phyloP scores from a whole-genome alignment of 192 early-diverging fungal genomes.

The Entophlyctis helioformis region DNA sequence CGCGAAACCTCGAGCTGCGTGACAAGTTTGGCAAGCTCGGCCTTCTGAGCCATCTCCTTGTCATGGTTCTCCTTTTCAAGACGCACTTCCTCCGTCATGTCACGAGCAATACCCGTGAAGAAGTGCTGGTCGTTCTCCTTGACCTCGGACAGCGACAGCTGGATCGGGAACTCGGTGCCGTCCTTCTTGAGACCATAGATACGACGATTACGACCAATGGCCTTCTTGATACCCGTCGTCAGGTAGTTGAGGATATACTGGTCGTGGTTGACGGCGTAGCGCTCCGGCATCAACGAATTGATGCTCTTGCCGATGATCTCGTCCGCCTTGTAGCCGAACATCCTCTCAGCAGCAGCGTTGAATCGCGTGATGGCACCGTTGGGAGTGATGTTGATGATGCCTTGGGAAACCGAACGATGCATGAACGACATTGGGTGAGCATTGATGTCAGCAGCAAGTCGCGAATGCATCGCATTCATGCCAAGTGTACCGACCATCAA shows the following conservation, averaged over 20 bases:
- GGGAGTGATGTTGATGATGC: slow-evolving; percentile 23
- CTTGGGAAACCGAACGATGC: no score
- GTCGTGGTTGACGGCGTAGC: slow-evolving; percentile 9
- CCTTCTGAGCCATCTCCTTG: background rate
- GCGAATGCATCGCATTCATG: no score
- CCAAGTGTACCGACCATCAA: slow-evolving; percentile 12
- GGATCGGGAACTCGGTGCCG: slow-evolving; percentile 18
- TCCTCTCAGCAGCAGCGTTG: slow-evolving; percentile 20
- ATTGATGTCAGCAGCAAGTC: no score
- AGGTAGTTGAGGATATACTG: slow-evolving; percentile 15
- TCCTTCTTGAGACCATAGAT: slow-evolving; percentile 13
- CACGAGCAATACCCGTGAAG: slow-evolving; percentile 29
- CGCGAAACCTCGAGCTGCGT: slow-evolving; percentile 4
- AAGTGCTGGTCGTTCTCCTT: slow-evolving; percentile 17
- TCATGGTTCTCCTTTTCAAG: background rate
- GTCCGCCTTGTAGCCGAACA: slow-evolving; percentile 18
- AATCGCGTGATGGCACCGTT: slow-evolving; percentile 12
- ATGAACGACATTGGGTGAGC: no score
- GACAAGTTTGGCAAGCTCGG: background rate
- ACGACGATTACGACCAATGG: slow-evolving; percentile 5
- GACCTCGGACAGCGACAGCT: slow-evolving; percentile 22
- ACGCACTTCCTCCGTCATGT: slow-evolving; percentile 22
- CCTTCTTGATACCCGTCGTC: slow-evolving; percentile 12
- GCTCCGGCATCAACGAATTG: slow-evolving; percentile 12
- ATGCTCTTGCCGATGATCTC: slow-evolving; percentile 26